Evolutionary conservation across 345 rosid species (phyloP), one percentile per base, ranked within the genome.

Genomic region (Bruguiera parviflora): DNA sequence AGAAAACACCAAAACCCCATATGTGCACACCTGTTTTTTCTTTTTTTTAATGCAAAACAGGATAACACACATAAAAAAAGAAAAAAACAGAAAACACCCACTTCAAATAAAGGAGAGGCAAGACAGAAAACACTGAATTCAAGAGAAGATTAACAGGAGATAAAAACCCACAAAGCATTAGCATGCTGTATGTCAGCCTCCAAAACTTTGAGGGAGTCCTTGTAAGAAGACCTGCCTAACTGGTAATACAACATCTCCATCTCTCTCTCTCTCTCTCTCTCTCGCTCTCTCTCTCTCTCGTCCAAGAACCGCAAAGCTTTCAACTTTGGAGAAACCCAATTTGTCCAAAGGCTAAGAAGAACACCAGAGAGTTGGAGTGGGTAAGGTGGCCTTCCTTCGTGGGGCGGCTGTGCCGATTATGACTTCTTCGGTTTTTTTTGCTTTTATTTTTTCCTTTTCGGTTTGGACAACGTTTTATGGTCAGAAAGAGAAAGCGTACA

Each of bases 171-270:
- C 98, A 94, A 76, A 71, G 86, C 80, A 84, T 94, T 94, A 21
- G 97, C 97, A 78, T 85, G 90, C 35, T 89, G 92, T 6, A 94
- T 84, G 73, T 94, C 97, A 72, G 92, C 91, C 80, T 94, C 97
- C 31, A 94, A 66, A 65, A 81, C 84, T 67, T 91, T 88, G 69
- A 94, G 80, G 24, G 92, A 88, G 66, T 94, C 98, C 80, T 81
- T 85, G 78, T 84, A 85, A 51, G 76, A 71, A 20, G 80, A 72
- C 31, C 58, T 63, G 49, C 32, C 64, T 55, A 71, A 55, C 62
- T 77, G 69, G 59, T 49, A 25, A 72, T 56, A 35, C 80, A 77
- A 63, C 72, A 62, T 72, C 66, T 77, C 76, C 80, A 72, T 72
- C 65, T 37, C 61, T 20, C 28, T 33, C 63, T 24, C 18, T 24